Conservation (phyloP, 2,329 filamentous ascomycete species). For the Dactylellina leptospora region DNA sequence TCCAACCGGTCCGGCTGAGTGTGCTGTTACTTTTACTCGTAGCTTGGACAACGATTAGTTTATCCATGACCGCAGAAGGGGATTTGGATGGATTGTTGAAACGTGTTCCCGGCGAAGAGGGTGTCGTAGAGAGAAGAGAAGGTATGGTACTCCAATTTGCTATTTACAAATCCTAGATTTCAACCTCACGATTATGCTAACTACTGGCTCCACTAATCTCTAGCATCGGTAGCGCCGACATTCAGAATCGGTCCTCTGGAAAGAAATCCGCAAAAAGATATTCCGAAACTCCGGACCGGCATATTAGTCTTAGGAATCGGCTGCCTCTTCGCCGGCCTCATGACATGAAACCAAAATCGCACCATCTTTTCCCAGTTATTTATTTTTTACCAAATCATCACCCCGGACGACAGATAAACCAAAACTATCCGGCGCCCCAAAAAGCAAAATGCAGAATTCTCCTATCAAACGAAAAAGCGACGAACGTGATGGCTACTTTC, state of each 20-base stretch:
- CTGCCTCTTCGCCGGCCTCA: constrained; percentile 46
- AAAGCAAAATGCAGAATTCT: background rate
- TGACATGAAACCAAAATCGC: constrained; percentile 26
- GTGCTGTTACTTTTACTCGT: constrained; percentile 38
- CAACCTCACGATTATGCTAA: too few species aligned
- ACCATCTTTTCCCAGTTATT: background rate
- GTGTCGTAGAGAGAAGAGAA: constrained; percentile 41
- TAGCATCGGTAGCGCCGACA: constrained; percentile 46
- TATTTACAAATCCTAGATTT: too few species aligned
- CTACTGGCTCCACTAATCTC: too few species aligned
- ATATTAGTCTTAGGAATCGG: constrained; percentile 39
- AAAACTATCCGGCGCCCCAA: background rate
- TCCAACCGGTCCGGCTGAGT: constrained; percentile 35
- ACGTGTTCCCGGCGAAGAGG: constrained; percentile 36
- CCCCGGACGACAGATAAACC: background rate
- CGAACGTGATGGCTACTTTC: too few species aligned
- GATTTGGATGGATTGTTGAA: constrained; percentile 39
- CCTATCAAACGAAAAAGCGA: background rate
- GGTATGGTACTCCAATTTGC: constrained; percentile 14
- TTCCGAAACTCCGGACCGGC: constrained; percentile 48
- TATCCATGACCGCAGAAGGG: constrained; percentile 34
- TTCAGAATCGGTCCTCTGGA: constrained; percentile 45
- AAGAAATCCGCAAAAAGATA: constrained; percentile 44
- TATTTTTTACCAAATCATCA: too few species aligned
- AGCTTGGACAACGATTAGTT: constrained; percentile 33